These are phyloP conservation scores for Ambrosiella xylebori DNA, from an alignment of 2,329 filamentous ascomycete species.

Conservation along the genomic window DNA sequence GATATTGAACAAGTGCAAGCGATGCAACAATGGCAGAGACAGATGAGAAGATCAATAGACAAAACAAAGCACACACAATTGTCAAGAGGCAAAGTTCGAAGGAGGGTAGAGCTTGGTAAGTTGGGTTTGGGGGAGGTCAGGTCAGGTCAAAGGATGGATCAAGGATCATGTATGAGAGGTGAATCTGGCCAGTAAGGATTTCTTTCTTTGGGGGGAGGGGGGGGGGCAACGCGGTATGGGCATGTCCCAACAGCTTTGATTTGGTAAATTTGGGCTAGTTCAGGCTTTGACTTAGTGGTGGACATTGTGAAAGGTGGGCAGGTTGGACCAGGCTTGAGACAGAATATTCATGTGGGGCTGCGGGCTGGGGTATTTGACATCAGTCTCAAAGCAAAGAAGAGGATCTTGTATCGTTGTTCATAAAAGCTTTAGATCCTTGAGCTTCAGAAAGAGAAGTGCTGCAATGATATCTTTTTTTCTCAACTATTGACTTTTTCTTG, in stretches of 20 bases:
- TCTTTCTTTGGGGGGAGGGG: not conserved
- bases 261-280: too few relatives aligned
- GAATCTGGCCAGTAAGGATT: not conserved
- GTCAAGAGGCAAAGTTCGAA: not conserved
- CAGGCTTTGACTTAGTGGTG: too few relatives aligned
- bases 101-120: not conserved
- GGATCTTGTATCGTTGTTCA: not conserved
- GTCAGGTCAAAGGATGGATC: not conserved
- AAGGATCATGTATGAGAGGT: conserved; percentile 2
- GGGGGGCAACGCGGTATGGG: too few relatives aligned
- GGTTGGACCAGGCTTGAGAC: not conserved
- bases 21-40: not conserved
- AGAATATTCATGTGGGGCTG: not conserved
- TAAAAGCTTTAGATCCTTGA: not conserved
- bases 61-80: conserved; percentile 5
- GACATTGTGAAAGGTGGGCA: too few relatives aligned
- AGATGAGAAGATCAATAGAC: conserved; percentile 2
- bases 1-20: not conserved
- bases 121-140: not conserved
- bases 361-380: not conserved
- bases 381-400: not conserved
- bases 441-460: not conserved
- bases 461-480: too few relatives aligned
- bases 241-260: too few relatives aligned
- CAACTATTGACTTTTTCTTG: too few relatives aligned